Base-by-base conservation (phyloP, 257 asterid species). In the Lantana camara region DNA sequence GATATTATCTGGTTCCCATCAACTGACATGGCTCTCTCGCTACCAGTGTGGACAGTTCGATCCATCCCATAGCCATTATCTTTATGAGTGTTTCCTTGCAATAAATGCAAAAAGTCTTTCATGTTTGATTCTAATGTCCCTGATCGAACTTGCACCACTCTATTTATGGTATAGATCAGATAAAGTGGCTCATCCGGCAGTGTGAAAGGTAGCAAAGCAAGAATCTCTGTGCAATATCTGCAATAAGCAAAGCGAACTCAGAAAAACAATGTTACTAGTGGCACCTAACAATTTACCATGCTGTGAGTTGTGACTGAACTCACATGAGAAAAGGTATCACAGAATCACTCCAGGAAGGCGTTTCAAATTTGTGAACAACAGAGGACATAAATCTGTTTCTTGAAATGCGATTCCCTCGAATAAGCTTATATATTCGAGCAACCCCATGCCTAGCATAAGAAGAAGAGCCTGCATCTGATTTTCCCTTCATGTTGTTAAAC, bases 131-230 rank as follows among this genome's bases (percentile, higher is more conserved):
- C 97, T 57, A 90, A 69, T 15, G 79, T 79, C 66, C 99, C 97
- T 41, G 96, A 80, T 77, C 97, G 80, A 64, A 90, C 97, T 88
- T 94, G 99, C 51, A 86, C 86, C 62, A 84, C 80, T 68, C 99
- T 95, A 65, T 94, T 94, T 75, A 94, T 90, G 37, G 83, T 68
- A 76, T 88, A 88, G 58, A 94, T 81, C 75, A 94, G 79, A 82
- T 94, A 94, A 54, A 94, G 96, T 74, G 99, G 99, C 79, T 90
- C 99, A 71, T 94, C 97, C 15, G 97, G 96, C 16, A 79, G 66
- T 7, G 85, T 67, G 79, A 94, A 90, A 40, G 99, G 99, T 57
- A 94, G 88, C 83, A 83, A 70, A 55, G 99, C 89, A 73, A 94
- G 96, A 77, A 94, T 87, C 79, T 94, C 96, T 9, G 95, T 66